Conservation (phyloP, 2,329 filamentous ascomycete genomes). For the Claviceps maximensis region DNA sequence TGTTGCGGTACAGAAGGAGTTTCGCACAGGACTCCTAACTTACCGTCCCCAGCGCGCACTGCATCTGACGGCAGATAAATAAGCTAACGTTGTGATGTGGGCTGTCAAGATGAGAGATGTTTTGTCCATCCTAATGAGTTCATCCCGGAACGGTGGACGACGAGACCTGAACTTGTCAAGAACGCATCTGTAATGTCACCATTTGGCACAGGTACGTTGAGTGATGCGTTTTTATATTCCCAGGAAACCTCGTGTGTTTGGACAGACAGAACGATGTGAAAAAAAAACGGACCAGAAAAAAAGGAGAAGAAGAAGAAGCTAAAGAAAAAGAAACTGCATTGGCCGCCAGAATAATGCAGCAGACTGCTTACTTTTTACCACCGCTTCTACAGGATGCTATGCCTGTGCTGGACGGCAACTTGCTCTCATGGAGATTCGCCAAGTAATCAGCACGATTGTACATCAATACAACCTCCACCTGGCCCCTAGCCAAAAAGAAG, state of each 20-base stretch:
- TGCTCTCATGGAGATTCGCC: conserved; percentile 3
- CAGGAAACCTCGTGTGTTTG: no score
- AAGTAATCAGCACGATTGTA: neutral
- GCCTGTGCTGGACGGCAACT: conserved; percentile 7
- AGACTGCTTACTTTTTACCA: neutral
- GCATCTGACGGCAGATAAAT: no score
- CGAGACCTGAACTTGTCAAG: conserved; percentile 9
- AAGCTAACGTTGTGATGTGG: no score
- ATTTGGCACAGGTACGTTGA: conserved; percentile 4
- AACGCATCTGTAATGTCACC: conserved; percentile 9
- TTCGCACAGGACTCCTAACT: no score
- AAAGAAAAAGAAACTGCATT: no score
- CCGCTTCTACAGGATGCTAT: conserved; percentile 3
- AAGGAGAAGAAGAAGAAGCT: no score
- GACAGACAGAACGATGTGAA: no score
- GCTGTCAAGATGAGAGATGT: conserved; percentile 4
- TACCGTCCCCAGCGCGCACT: no score
- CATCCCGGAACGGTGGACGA: conserved; percentile 14
- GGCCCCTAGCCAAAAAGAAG: neutral
- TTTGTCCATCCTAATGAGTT: conserved; percentile 8
- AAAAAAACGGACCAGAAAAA: no score
- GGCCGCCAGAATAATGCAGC: no score
- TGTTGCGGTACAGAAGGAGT: no score
- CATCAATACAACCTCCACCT: neutral
- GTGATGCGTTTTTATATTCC: no score